phyloP scores from a whole-genome alignment of 2,329 filamentous ascomycete genomes.

The Ophiostoma sp. region DNA sequence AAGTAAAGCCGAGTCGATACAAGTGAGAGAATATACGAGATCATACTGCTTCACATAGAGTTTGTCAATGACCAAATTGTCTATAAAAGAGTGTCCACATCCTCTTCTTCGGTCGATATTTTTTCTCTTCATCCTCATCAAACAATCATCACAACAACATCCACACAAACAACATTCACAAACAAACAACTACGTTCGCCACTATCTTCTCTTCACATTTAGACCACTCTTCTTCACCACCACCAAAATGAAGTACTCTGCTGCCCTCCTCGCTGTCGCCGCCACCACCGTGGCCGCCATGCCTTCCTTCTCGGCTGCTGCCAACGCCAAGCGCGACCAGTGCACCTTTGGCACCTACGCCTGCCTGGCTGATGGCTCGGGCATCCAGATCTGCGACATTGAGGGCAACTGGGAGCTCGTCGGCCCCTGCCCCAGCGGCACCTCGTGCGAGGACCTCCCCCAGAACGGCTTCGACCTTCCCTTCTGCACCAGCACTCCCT shows the following conservation, averaged over 20 bases:
- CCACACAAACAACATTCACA: background rate
- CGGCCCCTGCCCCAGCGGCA: conserved; percentile 33
- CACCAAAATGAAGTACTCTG: conserved; percentile 25
- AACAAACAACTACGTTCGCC: background rate
- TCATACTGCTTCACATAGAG: background rate
- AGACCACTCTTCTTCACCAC: background rate
- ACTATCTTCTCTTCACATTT: background rate
- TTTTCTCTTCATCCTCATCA: background rate
- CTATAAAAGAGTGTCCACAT: background rate
- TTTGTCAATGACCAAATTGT: background rate
- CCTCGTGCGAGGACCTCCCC: conserved; percentile 32
- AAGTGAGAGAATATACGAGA: background rate
- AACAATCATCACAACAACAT: background rate
- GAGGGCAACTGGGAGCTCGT: conserved; percentile 32
- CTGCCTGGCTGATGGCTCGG: conserved; percentile 32
- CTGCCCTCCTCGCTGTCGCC: conserved; percentile 19
- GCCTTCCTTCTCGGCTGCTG: conserved; percentile 2
- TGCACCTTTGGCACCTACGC: conserved; percentile 35
- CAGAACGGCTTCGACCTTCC: conserved; percentile 34
- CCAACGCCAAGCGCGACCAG: conserved; percentile 17
- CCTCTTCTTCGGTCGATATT: background rate
- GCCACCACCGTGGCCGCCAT: conserved; percentile 24
- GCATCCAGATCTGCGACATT: conserved; percentile 35
- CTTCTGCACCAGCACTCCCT: conserved; percentile 30
- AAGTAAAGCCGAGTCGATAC: background rate